A percentile compares a stretch with the other conserved stretches of the same genome.
Evolutionary conservation across 192 early-diverging fungal genomes (phyloP).

Genomic region (Diversispora eburnea): DNA sequence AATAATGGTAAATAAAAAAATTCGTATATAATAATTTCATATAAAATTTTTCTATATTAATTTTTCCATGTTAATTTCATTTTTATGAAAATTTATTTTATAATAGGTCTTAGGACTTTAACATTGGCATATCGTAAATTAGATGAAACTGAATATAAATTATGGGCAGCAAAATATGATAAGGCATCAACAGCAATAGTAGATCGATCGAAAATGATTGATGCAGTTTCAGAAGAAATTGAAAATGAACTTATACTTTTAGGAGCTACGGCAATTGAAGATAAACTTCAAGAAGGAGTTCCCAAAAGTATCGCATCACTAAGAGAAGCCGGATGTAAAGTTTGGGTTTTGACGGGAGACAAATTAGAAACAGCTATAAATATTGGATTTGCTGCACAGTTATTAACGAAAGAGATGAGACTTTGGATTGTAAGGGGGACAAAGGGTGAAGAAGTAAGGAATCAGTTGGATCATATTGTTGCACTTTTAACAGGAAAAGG

Average conservation of each 20-base stretch:
- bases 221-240: conserved; percentile 69
- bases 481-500: conserved; percentile 19
- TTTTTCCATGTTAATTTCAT: neutral
- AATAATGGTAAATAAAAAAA: conserved; percentile 42
- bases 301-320: conserved; percentile 86
- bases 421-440: conserved; percentile 55
- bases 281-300: conserved; percentile 93
- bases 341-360: conserved; percentile 98
- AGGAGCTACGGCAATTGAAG: conserved; percentile 96
- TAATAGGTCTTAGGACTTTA: conserved; percentile 80
- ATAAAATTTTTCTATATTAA: neutral
- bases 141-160: conserved; percentile 65
- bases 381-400: conserved; percentile 86
- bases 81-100: neutral
- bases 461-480: conserved; percentile 34
- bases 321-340: conserved; percentile 82
- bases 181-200: conserved; percentile 64
- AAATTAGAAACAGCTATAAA: conserved; percentile 99
- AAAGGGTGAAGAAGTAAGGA: conserved; percentile 23
- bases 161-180: conserved; percentile 73
- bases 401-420: conserved; percentile 67
- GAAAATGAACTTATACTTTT: conserved; percentile 78
- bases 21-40: neutral
- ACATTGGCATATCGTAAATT: conserved; percentile 78
- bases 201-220: conserved; percentile 71